Evolutionary conservation across 2,329 filamentous ascomycete species (phyloP).

Genomic region (Fusarium succisae): DNA sequence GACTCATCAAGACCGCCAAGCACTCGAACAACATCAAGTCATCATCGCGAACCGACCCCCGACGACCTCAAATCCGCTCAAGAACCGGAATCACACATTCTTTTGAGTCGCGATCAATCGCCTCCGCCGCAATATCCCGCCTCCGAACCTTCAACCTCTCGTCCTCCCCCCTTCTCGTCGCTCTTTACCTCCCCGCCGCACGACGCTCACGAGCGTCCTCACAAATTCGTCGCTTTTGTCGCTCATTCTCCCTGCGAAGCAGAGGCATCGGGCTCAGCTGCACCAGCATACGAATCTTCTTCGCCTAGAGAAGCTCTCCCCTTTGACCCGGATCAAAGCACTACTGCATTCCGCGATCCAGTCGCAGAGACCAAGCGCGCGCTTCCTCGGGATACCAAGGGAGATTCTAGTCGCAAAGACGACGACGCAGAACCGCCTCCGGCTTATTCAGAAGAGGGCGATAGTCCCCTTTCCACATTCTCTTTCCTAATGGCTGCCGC

Average conservation of each 20-base stretch:
- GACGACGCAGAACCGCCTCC: conserved; percentile 92
- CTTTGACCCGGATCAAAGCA: conserved; percentile 49
- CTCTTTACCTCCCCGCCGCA: conserved; percentile 58
- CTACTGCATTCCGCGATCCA: conserved; percentile 58
- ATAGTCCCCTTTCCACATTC: conserved; percentile 90
- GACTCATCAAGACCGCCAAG: conserved; percentile 40
- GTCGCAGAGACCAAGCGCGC: conserved; percentile 84
- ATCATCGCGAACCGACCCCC: conserved; percentile 34
- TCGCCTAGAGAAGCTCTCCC: conserved; percentile 47
- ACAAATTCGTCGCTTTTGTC: conserved; percentile 47
- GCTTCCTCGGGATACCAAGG: conserved; percentile 83
- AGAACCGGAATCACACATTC: conserved; percentile 37
- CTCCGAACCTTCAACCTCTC: conserved; percentile 62
- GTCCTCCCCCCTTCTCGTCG: conserved; percentile 69
- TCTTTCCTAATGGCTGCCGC: conserved; percentile 98
- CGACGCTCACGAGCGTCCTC: conserved; percentile 50
- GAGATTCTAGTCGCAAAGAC: conserved; percentile 76
- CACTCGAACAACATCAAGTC: conserved; percentile 41
- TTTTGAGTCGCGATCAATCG: conserved; percentile 53
- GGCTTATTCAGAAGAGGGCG: conserved; percentile 95
- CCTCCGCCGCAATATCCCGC: conserved; percentile 69
- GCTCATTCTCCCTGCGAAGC: conserved; percentile 36
- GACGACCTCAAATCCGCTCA: conserved; percentile 35
- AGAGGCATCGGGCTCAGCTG: conserved; percentile 53
- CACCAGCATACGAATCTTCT: conserved; percentile 64